Conservation (phyloP, 2,329 filamentous ascomycete species). For the Venturiaceae sp. region DNA sequence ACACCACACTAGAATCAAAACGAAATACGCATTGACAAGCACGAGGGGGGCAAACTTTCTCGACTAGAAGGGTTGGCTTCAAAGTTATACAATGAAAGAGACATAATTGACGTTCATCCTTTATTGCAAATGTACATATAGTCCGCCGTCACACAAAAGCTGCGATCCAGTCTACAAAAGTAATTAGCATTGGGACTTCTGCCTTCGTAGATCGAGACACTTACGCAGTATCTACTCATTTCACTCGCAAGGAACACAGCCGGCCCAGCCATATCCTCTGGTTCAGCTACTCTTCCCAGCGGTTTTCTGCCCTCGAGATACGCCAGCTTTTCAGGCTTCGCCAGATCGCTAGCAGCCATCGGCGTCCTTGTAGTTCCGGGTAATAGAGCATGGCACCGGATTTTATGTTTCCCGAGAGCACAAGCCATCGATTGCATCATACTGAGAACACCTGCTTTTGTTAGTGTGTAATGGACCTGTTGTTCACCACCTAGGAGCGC, state of each 20-base stretch:
- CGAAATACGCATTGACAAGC: too few relatives aligned
- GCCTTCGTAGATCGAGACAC: slow-evolving; percentile 13
- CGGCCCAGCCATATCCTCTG: slow-evolving; percentile 67
- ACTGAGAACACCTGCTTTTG: slow-evolving; percentile 70
- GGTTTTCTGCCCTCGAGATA: slow-evolving; percentile 77
- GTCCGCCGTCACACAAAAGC: slow-evolving; percentile 74
- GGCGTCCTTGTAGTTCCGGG: slow-evolving; percentile 79
- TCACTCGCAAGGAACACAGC: slow-evolving; percentile 77
- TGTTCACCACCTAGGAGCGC: slow-evolving; percentile 68
- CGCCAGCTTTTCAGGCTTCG: slow-evolving; percentile 57
- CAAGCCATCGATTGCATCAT: slow-evolving; percentile 79
- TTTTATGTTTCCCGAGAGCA: slow-evolving; percentile 63
- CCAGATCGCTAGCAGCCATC: slow-evolving; percentile 72
- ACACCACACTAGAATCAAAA: too few relatives aligned
- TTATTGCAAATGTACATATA: slow-evolving; percentile 82
- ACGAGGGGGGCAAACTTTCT: too few relatives aligned
- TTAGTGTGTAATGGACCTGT: slow-evolving; percentile 81
- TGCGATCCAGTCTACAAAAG: slow-evolving; percentile 56
- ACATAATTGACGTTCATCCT: too few relatives aligned
- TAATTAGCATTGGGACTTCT: neutral
- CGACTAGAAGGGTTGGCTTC: too few relatives aligned
- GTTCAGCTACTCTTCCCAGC: slow-evolving; percentile 60
- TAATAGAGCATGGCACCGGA: slow-evolving; percentile 73
- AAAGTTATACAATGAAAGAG: too few relatives aligned
- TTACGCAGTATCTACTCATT: slow-evolving; percentile 63